Evolutionary conservation across 768 basidiomycete genomes (phyloP).

Genomic region (Sutorius australiensis): DNA sequence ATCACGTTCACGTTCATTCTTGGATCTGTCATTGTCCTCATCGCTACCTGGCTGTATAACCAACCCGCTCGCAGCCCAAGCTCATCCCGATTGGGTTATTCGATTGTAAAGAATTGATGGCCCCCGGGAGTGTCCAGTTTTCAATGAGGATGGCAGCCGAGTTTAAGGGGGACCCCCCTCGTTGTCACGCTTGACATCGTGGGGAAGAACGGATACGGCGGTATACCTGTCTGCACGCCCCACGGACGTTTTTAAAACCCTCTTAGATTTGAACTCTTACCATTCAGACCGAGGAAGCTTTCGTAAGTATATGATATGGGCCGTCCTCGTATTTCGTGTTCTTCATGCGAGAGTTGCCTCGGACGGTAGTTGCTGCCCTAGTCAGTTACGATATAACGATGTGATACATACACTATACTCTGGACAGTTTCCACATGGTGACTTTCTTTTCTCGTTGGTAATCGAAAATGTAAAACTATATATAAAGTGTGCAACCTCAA

Average conservation of each 20-base stretch:
- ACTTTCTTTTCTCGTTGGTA: neutral
- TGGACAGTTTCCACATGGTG: conserved; percentile 3
- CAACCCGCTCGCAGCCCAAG: conserved; percentile 44
- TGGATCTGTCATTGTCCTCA: conserved; percentile 78
- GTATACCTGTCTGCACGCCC: conserved; percentile 18
- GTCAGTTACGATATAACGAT: conserved; percentile 26
- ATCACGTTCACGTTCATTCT: conserved; percentile 84
- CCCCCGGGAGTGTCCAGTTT: conserved; percentile 2
- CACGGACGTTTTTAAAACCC: conserved; percentile 20
- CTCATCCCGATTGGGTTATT: conserved; percentile 27
- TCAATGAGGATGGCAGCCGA: neutral
- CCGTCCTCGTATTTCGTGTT: conserved; percentile 12
- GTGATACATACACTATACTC: conserved; percentile 27
- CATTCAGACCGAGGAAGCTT: conserved; percentile 19
- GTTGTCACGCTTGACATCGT: conserved; percentile 2
- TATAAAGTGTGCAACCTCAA: neutral
- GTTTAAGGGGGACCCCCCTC: conserved; percentile 1
- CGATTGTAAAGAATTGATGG: conserved; percentile 22
- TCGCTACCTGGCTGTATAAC: conserved; percentile 92
- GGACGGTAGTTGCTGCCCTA: conserved; percentile 7
- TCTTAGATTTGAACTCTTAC: conserved; percentile 29
- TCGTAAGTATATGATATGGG: conserved; percentile 19
- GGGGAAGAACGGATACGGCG: conserved; percentile 4
- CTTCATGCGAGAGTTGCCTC: conserved; percentile 3
- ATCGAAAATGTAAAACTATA: conserved; percentile 4